These are phyloP conservation scores for Sphaerosporella brunnea DNA, from an alignment of 495 filamentous ascomycete species.

Conservation along the genomic window DNA sequence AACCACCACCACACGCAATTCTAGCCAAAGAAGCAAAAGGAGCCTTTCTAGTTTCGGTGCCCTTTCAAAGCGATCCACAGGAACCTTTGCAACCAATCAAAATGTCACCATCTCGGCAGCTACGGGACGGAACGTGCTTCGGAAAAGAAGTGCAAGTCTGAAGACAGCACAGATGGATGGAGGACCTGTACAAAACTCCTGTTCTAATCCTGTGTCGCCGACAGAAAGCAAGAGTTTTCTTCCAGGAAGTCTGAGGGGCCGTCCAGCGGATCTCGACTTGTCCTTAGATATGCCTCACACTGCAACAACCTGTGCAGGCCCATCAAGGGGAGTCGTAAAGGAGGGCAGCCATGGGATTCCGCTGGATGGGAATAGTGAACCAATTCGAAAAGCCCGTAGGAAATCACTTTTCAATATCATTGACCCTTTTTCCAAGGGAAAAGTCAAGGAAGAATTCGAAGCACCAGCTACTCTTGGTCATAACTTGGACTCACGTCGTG, in stretches of 20 bases:
- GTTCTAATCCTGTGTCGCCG: background rate
- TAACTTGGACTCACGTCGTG: background rate
- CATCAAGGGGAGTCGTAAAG: slow-evolving; percentile 11
- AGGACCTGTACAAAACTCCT: background rate
- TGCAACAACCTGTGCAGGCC: slow-evolving; percentile 11
- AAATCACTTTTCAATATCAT: background rate
- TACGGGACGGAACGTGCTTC: slow-evolving; percentile 2
- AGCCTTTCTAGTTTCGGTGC: slow-evolving; percentile 5
- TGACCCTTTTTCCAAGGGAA: background rate
- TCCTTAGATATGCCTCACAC: slow-evolving; percentile 9
- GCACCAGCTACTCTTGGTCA: background rate
- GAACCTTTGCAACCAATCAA: background rate
- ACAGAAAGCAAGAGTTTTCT: background rate
- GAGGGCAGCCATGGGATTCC: background rate
- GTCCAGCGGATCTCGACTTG: background rate
- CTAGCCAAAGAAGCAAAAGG: slow-evolving; percentile 2
- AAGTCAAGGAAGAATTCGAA: slow-evolving; percentile 6
- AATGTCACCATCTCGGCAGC: background rate
- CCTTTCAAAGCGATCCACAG: background rate
- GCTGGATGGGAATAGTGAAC: background rate
- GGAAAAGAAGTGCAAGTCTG: slow-evolving; percentile 5
- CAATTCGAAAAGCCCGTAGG: background rate
- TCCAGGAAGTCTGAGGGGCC: background rate
- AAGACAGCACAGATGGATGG: background rate
- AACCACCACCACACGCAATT: background rate